Percentiles rank a stretch among this genome's conserved stretches.
These are phyloP conservation scores for Fusarium algeriense DNA, from an alignment of 2,329 filamentous ascomycete genomes.

Conservation along the genomic window DNA sequence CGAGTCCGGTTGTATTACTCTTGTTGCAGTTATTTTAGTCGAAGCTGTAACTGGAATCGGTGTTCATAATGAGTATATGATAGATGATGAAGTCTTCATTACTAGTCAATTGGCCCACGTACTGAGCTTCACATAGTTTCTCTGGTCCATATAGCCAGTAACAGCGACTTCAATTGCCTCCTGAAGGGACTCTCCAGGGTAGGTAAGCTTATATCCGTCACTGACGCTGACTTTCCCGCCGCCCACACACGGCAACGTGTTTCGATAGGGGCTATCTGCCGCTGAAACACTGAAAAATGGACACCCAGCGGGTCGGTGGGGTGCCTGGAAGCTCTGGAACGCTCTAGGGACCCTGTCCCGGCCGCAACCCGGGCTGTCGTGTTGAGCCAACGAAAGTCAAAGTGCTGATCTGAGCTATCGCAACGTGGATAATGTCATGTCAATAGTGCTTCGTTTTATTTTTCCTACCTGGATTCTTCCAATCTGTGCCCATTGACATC, in stretches of 20 bases:
- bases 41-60: too few relatives aligned
- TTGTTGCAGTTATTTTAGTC: too few relatives aligned
- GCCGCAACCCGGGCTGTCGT: constrained; percentile 9
- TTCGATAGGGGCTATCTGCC: constrained; percentile 17
- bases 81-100: not conserved
- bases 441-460: constrained; percentile 28
- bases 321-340: constrained; percentile 7
- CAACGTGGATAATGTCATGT: constrained; percentile 44
- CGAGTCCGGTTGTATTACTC: too few relatives aligned
- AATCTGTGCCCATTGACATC: constrained; percentile 10
- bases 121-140: not conserved
- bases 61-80: not conserved
- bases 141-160: not conserved
- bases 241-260: not conserved
- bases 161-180: not conserved
- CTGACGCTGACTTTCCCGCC: not conserved
- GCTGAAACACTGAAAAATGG: constrained; percentile 13
- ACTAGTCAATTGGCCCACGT: not conserved
- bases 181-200: constrained; percentile 7
- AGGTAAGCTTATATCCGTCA: constrained; percentile 8
- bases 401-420: constrained; percentile 39
- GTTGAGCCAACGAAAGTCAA: constrained; percentile 33
- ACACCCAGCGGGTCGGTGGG: constrained; percentile 9
- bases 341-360: constrained; percentile 9
- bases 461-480: constrained; percentile 19